A percentile compares a stretch with the other conserved stretches of the same genome.
Evolutionary conservation across 306 rosid species (phyloP).

Genomic region (Urtica urens): DNA sequence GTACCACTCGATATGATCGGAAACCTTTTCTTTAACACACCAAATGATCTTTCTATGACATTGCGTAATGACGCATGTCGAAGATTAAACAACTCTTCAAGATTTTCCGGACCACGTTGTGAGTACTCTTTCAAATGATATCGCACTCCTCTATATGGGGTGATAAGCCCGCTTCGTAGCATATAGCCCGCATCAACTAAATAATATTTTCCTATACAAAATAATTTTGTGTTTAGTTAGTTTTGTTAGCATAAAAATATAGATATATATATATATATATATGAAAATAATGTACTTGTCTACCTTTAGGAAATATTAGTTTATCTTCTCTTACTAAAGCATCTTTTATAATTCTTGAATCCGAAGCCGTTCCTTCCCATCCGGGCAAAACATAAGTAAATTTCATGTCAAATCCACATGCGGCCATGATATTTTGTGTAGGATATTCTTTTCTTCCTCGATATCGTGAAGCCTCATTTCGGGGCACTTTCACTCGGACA

Average conservation of each 20-base stretch:
- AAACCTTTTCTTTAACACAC: background rate
- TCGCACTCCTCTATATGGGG: background rate
- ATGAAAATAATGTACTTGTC: too few relatives aligned
- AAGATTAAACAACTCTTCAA: background rate
- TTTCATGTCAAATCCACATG: background rate
- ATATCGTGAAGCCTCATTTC: background rate
- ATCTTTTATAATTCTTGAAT: too few relatives aligned
- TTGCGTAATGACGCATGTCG: background rate
- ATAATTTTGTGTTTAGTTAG: too few relatives aligned
- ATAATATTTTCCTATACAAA: too few relatives aligned
- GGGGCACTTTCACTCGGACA: background rate
- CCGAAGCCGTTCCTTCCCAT: too few relatives aligned
- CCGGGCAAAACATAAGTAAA: background rate
- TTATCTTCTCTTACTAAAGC: too few relatives aligned
- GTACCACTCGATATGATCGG: background rate
- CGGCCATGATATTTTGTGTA: slow-evolving; percentile 1
- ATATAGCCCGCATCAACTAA: background rate
- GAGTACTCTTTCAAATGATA: slow-evolving; percentile 1
- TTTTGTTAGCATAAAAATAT: too few relatives aligned
- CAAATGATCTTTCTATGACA: background rate
- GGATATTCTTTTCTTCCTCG: background rate
- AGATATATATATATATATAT: too few relatives aligned
- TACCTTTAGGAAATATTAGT: too few relatives aligned
- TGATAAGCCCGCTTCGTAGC: background rate
- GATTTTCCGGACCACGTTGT: background rate